Percentiles rank a stretch among this genome's conserved stretches.
Conservation (phyloP, 768 basidiomycete genomes). For the Podaxis carcinomalis region DNA sequence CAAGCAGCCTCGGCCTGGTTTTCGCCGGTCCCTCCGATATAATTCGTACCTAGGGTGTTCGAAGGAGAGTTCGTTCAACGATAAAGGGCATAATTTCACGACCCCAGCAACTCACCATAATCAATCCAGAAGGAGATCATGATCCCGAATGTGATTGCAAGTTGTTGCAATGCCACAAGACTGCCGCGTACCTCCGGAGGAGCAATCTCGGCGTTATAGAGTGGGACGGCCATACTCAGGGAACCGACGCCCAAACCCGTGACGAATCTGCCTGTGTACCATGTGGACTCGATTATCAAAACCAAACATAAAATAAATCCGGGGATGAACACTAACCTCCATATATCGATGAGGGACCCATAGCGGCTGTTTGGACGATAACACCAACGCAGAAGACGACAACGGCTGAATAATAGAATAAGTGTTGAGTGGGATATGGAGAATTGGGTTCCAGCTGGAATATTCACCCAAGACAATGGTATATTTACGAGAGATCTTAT, state of each 20-base stretch:
- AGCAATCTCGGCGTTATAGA: slow-evolving; percentile 70
- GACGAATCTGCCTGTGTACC: slow-evolving; percentile 54
- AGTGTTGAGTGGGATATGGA: background rate
- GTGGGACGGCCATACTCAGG: slow-evolving; percentile 77
- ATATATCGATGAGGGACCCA: slow-evolving; percentile 56
- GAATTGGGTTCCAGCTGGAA: background rate
- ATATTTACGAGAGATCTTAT: slow-evolving; percentile 70
- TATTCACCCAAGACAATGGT: slow-evolving; percentile 54
- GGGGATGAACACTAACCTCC: slow-evolving; percentile 34
- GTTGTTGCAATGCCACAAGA: slow-evolving; percentile 76
- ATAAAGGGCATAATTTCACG: background rate
- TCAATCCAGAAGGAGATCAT: slow-evolving; percentile 61
- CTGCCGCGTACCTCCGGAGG: slow-evolving; percentile 82
- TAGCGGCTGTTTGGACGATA: slow-evolving; percentile 64
- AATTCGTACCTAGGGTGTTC: slow-evolving; percentile 52
- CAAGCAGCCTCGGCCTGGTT: slow-evolving; percentile 67
- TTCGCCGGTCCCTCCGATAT: slow-evolving; percentile 58
- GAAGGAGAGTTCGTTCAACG: slow-evolving; percentile 39
- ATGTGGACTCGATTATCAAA: background rate
- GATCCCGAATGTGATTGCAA: slow-evolving; percentile 79
- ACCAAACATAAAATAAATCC: background rate
- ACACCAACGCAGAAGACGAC: slow-evolving; percentile 67
- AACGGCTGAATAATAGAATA: slow-evolving; percentile 34
- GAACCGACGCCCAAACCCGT: slow-evolving; percentile 82
- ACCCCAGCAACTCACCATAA: slow-evolving; percentile 28